phyloP scores from a whole-genome alignment of 345 rosid genomes.

The Melaleuca alternifolia region DNA sequence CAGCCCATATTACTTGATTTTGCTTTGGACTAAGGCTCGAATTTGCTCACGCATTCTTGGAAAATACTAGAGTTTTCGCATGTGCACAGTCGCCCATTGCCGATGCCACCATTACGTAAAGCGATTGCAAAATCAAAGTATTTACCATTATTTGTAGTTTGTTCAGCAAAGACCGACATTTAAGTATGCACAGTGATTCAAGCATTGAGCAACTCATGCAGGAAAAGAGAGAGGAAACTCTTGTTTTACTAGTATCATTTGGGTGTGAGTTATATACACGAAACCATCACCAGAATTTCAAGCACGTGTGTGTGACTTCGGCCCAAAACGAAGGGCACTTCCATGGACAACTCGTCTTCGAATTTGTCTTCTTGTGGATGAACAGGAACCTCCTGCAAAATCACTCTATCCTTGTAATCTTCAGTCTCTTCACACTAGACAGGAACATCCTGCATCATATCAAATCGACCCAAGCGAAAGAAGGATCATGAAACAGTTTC shows the following conservation, averaged over 20 bases:
- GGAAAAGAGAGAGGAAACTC: background rate
- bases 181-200: background rate
- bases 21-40: background rate
- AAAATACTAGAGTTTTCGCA: background rate
- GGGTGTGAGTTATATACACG: background rate
- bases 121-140: background rate
- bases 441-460: constrained; percentile 58
- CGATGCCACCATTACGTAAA: background rate
- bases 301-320: background rate
- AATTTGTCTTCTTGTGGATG: background rate
- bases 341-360: background rate
- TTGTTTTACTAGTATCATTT: background rate
- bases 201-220: background rate
- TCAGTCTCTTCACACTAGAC: constrained; percentile 79
- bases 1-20: background rate
- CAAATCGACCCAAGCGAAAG: background rate
- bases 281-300: background rate
- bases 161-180: background rate
- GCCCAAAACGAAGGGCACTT: background rate
- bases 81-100: background rate
- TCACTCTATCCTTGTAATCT: constrained; percentile 47
- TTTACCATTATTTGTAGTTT: background rate
- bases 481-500: background rate
- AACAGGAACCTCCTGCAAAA: background rate
- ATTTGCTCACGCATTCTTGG: background rate